Conservation (phyloP, 2,329 filamentous ascomycete species). For the Alternaria hordeiaustralica region DNA sequence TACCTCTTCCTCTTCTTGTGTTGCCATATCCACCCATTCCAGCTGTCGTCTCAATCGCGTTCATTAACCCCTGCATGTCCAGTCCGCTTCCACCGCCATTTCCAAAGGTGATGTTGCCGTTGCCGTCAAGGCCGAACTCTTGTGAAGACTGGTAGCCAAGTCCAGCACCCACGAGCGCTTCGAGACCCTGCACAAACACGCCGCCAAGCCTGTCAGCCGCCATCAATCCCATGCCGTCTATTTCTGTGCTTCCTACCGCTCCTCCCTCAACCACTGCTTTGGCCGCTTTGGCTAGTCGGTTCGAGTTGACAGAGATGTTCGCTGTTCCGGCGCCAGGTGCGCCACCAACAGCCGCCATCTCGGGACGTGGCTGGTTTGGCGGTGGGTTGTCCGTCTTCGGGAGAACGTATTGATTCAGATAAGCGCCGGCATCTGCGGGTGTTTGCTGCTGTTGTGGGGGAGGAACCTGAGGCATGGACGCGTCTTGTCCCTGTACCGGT, state of each 20-base stretch:
- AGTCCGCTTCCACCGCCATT: conserved; percentile 12
- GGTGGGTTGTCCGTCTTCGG: conserved; percentile 44
- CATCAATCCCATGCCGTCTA: conserved; percentile 45
- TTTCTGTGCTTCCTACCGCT: conserved; percentile 36
- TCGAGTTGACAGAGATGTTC: conserved; percentile 37
- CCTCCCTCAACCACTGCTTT: conserved; percentile 45
- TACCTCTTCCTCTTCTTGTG: conserved; percentile 26
- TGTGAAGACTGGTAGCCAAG: conserved; percentile 33
- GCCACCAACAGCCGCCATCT: conserved; percentile 47
- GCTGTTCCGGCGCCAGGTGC: conserved; percentile 40
- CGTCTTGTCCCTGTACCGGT: conserved; percentile 29
- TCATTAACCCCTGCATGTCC: conserved; percentile 35
- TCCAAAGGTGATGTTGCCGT: conserved; percentile 29
- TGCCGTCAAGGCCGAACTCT: conserved; percentile 30
- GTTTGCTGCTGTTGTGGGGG: conserved; percentile 36
- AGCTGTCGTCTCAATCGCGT: conserved; percentile 15
- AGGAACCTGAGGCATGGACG: conserved; percentile 20
- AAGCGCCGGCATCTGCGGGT: conserved; percentile 42
- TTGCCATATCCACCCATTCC: conserved; percentile 1
- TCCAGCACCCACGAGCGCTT: conserved; percentile 44
- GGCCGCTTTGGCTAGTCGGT: conserved; percentile 43
- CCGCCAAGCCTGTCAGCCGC: conserved; percentile 42
- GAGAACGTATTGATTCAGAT: conserved; percentile 47
- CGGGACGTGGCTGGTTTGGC: conserved; percentile 38
- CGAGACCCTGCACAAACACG: conserved; percentile 44